phyloP scores from a whole-genome alignment of 352 stramenopile genomes.

The Phytophthora multivora region DNA sequence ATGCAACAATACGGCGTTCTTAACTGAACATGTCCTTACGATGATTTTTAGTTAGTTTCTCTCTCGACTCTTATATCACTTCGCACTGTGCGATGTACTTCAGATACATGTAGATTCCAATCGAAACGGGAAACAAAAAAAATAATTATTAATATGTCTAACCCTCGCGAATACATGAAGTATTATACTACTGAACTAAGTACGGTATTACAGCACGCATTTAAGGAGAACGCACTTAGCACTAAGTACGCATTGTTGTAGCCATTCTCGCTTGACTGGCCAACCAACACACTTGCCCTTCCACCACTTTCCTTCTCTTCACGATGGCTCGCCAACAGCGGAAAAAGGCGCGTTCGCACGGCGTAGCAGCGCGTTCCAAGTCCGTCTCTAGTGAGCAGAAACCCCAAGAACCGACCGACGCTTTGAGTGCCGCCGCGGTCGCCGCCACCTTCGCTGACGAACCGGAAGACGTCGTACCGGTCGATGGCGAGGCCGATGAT shows the following conservation, averaged over 20 bases:
- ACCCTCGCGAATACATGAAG: too few species aligned
- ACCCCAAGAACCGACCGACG: conserved; percentile 18
- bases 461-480: conserved; percentile 28
- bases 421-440: conserved; percentile 59
- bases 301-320: background rate
- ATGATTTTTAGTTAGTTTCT: too few species aligned
- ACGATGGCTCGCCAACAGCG: conserved; percentile 59
- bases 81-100: too few species aligned
- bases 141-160: too few species aligned
- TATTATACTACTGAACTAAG: too few species aligned
- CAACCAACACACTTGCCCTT: background rate
- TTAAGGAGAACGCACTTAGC: too few species aligned
- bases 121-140: too few species aligned
- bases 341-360: conserved; percentile 65
- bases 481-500: conserved; percentile 47
- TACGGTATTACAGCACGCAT: too few species aligned
- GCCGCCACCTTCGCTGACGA: conserved; percentile 58
- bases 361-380: conserved; percentile 51
- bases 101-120: too few species aligned
- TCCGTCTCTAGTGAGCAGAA: conserved; percentile 33
- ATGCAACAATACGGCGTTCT: too few species aligned
- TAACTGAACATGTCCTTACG: too few species aligned
- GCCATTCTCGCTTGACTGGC: conserved; percentile 34
- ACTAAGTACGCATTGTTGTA: background rate
- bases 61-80: too few species aligned